Evolutionary conservation across 805 yeast species (phyloP).

Genomic region (Lachancea waltii): DNA sequence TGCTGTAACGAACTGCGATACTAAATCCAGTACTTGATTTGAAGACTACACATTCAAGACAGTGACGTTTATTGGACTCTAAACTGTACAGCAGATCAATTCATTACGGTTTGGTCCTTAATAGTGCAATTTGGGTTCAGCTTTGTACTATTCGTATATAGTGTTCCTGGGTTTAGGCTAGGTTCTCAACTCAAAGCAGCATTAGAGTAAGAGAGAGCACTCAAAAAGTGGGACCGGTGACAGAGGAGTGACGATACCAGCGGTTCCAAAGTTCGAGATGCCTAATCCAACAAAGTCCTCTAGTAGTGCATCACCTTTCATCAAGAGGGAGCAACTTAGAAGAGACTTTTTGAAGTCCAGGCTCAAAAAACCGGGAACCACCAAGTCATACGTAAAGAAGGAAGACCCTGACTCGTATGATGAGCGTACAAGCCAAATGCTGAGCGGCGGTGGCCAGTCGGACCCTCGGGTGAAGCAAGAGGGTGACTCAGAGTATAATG

Average conservation of each 20-base stretch:
- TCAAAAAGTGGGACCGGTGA: not conserved
- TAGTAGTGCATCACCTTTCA: constrained; percentile 30
- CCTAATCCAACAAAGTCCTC: constrained; percentile 11
- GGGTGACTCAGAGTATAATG: constrained; percentile 30
- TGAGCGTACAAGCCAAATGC: constrained; percentile 21
- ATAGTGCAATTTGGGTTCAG: too few species aligned
- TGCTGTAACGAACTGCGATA: too few species aligned
- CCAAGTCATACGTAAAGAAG: constrained; percentile 25
- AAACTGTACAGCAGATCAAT: too few species aligned
- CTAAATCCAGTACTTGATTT: too few species aligned
- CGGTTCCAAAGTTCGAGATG: constrained; percentile 3
- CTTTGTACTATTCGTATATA: too few species aligned
- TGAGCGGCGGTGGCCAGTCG: constrained; percentile 15
- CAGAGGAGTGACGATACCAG: constrained; percentile 1
- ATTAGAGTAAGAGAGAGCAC: not conserved
- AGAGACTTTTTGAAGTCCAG: constrained; percentile 30
- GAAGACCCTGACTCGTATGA: constrained; percentile 30
- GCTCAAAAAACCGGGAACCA: constrained; percentile 18
- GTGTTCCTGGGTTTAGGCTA: too few species aligned
- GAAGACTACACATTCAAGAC: too few species aligned
- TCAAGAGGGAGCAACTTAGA: constrained; percentile 32
- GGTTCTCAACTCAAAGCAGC: too few species aligned
- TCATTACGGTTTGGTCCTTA: too few species aligned
- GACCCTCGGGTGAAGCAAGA: constrained; percentile 18
- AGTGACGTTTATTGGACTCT: too few species aligned